Evolutionary conservation across 805 yeast genomes (phyloP), one percentile per base, ranked within the genome.

Genomic region (Kodamaea restingae): DNA sequence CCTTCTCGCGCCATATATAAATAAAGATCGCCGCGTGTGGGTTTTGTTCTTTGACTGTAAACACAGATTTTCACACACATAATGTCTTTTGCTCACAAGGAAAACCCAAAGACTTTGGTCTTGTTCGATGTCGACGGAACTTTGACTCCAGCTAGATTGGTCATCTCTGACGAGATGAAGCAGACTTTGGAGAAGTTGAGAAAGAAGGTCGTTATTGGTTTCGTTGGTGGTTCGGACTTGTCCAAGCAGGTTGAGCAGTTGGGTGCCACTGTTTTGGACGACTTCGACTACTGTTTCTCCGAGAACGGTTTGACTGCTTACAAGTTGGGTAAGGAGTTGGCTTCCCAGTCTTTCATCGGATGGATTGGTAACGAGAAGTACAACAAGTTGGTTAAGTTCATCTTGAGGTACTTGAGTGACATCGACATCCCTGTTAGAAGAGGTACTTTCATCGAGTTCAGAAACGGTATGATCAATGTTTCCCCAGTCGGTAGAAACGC

Each of bases 401-500:
- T 88, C 59, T 75, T 93, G 60, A 78, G 77, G 53, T 90, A 93
- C 74, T 75, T 93, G 53, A 64, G 96, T 39, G 84, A 84, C 32
- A 63, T 93, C 40, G 98, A 93, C 50, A 65, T 93, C 52, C 99
- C 99, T 60, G 77, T 84, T 63, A 88, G 97, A 81, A 88, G 97
- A 75, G 99, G 99, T 67, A 93, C 99, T 44, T 93, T 93, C 69
- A 71, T 93, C 53, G 99, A 93, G 76, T 93, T 93, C 78, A 87
- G 99, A 80, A 93, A 93, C 67, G 99, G 99, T 67, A 90, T 93
- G 95, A 86, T 93, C 69, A 93, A 93, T 70, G 88, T 93, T 48
- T 88, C 97, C 11, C 99, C 99, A 54, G 80, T 93, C 45, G 99
- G 99, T 58, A 88, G 99, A 80, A 93, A 93, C 64, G 98, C 98